Evolutionary conservation across 805 yeast species (phyloP).

Genomic region (Kuraishia capsulata): DNA sequence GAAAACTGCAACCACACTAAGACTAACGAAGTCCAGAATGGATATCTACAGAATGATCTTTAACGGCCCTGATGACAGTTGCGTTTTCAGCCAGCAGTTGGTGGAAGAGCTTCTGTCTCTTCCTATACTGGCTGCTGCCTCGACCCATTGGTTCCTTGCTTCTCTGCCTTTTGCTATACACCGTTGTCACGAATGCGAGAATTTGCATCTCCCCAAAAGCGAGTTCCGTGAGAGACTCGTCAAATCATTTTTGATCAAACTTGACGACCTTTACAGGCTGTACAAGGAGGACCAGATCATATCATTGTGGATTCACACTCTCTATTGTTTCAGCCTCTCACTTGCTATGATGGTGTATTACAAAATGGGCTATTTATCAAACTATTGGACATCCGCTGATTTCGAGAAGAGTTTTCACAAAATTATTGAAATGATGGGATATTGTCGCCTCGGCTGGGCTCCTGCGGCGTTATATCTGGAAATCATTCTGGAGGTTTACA

Average conservation of each 20-base stretch:
- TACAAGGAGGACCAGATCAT: not conserved
- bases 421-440: not conserved
- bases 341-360: not conserved
- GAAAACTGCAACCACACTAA: not conserved
- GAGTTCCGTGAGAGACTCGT: not conserved
- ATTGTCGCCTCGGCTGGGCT: not conserved
- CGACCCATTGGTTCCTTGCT: not conserved
- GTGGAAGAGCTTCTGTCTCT: not conserved
- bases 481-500: not conserved
- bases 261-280: not conserved
- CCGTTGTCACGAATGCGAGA: not conserved
- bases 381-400: not conserved
- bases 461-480: not conserved
- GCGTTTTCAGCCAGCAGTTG: not conserved
- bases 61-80: not conserved
- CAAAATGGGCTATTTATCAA: not conserved
- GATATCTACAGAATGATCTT: not conserved
- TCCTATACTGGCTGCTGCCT: not conserved
- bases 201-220: not conserved
- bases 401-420: not conserved
- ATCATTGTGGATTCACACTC: not conserved
- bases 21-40: not conserved
- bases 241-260: not conserved
- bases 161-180: not conserved
- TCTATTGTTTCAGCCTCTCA: not conserved